A percentile compares a stretch with the other conserved stretches of the same genome.
Evolutionary conservation across 2,329 filamentous ascomycete genomes (phyloP).

Genomic region (Elsinoe arachidis): DNA sequence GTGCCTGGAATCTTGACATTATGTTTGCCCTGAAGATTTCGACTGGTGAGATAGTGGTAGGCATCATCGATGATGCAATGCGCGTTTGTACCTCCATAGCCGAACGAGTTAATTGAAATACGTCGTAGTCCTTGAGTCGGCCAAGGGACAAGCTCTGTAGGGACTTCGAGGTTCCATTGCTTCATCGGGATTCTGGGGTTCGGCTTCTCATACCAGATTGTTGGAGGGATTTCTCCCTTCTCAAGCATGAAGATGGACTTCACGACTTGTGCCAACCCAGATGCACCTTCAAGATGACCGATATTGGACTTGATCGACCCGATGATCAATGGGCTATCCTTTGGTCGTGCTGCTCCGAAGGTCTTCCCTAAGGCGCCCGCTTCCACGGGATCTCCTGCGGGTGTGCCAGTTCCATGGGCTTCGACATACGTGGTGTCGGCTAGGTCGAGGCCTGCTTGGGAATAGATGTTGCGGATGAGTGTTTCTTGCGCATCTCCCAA

Average conservation of each 20-base stretch:
- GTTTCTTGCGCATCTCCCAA: conserved; percentile 29
- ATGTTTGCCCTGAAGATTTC: neutral
- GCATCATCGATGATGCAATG: conserved; percentile 22
- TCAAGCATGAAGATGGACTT: conserved; percentile 24
- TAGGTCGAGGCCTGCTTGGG: conserved; percentile 27
- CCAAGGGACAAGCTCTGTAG: conserved; percentile 21
- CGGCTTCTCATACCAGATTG: conserved; percentile 20
- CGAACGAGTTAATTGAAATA: conserved; percentile 20
- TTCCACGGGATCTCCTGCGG: conserved; percentile 22
- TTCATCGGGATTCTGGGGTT: conserved; percentile 24
- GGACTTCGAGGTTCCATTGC: conserved; percentile 17
- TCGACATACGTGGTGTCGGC: conserved; percentile 17
- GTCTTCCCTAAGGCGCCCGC: conserved; percentile 17
- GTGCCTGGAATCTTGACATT: neutral
- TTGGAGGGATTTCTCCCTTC: conserved; percentile 21
- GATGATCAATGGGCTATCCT: conserved; percentile 14
- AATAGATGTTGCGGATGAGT: conserved; percentile 31
- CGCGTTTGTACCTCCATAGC: conserved; percentile 23
- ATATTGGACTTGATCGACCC: conserved; percentile 24
- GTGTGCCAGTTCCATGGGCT: conserved; percentile 23
- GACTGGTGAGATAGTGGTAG: neutral
- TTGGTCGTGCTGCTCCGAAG: conserved; percentile 1
- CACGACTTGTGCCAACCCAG: conserved; percentile 20
- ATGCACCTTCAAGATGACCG: conserved; percentile 20
- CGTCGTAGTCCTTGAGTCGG: conserved; percentile 19